Base-by-base conservation (phyloP, 2,329 filamentous ascomycete species). In the Penicillium sp. region DNA sequence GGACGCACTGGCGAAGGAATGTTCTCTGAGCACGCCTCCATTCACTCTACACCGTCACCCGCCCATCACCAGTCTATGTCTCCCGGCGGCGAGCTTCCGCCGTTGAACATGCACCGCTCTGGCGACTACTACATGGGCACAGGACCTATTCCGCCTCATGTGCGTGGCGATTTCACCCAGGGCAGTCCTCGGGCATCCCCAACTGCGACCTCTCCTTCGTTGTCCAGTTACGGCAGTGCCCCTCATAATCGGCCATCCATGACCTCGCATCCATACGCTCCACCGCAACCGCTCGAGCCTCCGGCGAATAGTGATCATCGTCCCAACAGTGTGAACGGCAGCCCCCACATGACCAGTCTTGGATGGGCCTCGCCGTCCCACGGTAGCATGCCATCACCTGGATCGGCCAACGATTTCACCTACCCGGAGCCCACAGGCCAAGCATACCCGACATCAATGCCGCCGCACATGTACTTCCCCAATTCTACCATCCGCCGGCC, bases 211-310 rank as follows among this genome's bases (percentile, higher is more conserved):
- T 83, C 86, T 9, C 86, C 87, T 12, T 81, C 80, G 11, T 81
- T 83, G 3, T 77, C 80, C 55, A 78, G 79, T 57, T 82, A 82
- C 72, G 78, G 76, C 57, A 66, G 67, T 53, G 69, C 74, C 45
- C 74, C 75, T 46, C 72, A 73, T 52, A 61, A 66, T 51, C 78
- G 80, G 44, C 78, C 80, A 8, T 74, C 79, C 9, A 76, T 92
- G 59, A 96, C 92, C 0, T 96, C 91, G 33, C 91, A 96, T 69
- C 91, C 92, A 0, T 95, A 92, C 69, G 87, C 86, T n/a, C 89
- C 88, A 19, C 88, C 89, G 1, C 84, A 87, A 41, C 90, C 88
- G 13, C 77, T 96, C 43, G 92, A 96, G 73, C 84, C 84, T 18
- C 89, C 91, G 12, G 76, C 83, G 22, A 91, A 82, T 68, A 80